Evolutionary conservation across 1,284 basidiomycete species (phyloP).

Genomic region (Pisolithus thermaeus): DNA sequence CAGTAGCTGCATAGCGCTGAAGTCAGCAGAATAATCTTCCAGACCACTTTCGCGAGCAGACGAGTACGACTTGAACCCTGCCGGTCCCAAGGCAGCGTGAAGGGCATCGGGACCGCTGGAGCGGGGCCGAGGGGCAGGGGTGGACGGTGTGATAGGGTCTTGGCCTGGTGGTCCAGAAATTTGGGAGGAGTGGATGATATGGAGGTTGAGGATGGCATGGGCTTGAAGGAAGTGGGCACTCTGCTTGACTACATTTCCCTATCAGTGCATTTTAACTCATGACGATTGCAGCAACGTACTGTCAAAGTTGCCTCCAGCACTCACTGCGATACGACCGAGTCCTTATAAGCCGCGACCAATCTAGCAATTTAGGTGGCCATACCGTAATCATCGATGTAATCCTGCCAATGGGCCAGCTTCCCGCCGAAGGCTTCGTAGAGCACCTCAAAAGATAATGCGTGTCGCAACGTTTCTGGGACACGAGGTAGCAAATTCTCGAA

Average conservation of each 20-base stretch:
- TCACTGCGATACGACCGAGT: slow-evolving; percentile 18
- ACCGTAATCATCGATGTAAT: slow-evolving; percentile 72
- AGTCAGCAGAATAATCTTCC: slow-evolving; percentile 43
- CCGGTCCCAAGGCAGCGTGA: slow-evolving; percentile 48
- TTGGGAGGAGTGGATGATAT: slow-evolving; percentile 71
- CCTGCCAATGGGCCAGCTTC: slow-evolving; percentile 74
- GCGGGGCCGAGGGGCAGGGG: slow-evolving; percentile 28
- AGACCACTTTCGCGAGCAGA: slow-evolving; percentile 27
- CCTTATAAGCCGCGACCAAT: slow-evolving; percentile 4
- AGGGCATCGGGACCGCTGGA: slow-evolving; percentile 43
- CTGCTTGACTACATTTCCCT: slow-evolving; percentile 51
- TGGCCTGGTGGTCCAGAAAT: slow-evolving; percentile 24
- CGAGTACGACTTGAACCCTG: slow-evolving; percentile 64
- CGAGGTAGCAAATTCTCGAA: slow-evolving; percentile 53
- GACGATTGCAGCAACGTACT: slow-evolving; percentile 17
- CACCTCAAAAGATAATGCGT: slow-evolving; percentile 58
- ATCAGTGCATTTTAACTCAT: slow-evolving; percentile 7
- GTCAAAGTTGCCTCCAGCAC: slow-evolving; percentile 28
- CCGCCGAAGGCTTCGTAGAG: slow-evolving; percentile 77
- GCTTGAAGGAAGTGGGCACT: slow-evolving; percentile 75
- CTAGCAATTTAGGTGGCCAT: slow-evolving; percentile 17
- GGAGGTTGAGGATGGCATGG: slow-evolving; percentile 65
- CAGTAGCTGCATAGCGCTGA: slow-evolving; percentile 67
- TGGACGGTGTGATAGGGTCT: slow-evolving; percentile 30
- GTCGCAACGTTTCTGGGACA: slow-evolving; percentile 52